These are phyloP conservation scores for Aquilaria sinensis DNA, from an alignment of 345 rosid species.

Conservation along the genomic window DNA sequence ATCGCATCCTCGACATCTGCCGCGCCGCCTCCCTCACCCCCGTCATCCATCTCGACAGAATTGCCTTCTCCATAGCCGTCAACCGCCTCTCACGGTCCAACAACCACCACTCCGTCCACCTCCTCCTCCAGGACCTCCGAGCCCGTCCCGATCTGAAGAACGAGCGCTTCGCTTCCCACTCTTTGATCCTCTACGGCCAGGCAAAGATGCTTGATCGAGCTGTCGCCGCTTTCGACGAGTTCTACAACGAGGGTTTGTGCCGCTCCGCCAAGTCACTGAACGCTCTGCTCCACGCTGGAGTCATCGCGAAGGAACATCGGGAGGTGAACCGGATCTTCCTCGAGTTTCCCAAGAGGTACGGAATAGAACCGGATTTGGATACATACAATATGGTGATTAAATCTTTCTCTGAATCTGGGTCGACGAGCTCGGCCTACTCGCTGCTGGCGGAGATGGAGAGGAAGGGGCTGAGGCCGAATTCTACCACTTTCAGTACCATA, in stretches of 20 bases:
- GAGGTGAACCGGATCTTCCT: slow-evolving; percentile 58
- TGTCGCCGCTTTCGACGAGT: slow-evolving; percentile 39
- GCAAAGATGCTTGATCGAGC: slow-evolving; percentile 74
- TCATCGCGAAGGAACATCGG: slow-evolving; percentile 47
- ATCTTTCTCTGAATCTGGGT: slow-evolving; percentile 60
- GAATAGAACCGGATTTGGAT: slow-evolving; percentile 54
- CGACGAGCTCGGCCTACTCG: slow-evolving; percentile 56
- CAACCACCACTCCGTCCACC: slow-evolving; percentile 37
- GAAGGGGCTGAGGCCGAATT: slow-evolving; percentile 44
- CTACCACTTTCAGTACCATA: slow-evolving; percentile 40
- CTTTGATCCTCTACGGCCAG: slow-evolving; percentile 68
- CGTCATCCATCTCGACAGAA: slow-evolving; percentile 46
- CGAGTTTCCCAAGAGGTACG: slow-evolving; percentile 48
- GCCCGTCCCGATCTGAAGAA: slow-evolving; percentile 55
- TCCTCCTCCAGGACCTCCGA: slow-evolving; percentile 52
- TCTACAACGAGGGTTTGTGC: slow-evolving; percentile 31
- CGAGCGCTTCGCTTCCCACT: slow-evolving; percentile 56
- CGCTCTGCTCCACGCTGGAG: slow-evolving; percentile 57
- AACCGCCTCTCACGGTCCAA: slow-evolving; percentile 41
- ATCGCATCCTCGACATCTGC: slow-evolving; percentile 77
- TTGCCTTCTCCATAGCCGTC: slow-evolving; percentile 68
- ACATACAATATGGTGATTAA: slow-evolving; percentile 58
- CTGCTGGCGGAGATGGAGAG: slow-evolving; percentile 72
- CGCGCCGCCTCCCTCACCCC: slow-evolving; percentile 71
- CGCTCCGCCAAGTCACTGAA: slow-evolving; percentile 55